Evolutionary conservation across 2,329 filamentous ascomycete species (phyloP), one percentile per base, ranked within the genome.

Genomic region (Fusarium cicatricum): DNA sequence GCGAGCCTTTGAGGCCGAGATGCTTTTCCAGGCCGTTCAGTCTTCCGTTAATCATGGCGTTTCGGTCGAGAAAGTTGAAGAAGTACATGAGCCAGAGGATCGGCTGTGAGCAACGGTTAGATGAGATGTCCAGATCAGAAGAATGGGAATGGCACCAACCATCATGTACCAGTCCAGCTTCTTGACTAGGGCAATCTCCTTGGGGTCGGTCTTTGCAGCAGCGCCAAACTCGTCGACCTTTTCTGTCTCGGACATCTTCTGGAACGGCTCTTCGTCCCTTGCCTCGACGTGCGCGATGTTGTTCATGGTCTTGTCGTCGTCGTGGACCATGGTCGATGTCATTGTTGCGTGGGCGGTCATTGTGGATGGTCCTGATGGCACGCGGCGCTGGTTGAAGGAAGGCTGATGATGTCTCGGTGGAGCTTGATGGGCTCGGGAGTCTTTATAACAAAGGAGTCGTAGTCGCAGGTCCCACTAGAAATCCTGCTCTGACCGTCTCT

Each of bases 11-110:
- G 39, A 87, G 71, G 4, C 75, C 71, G 2, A 87, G 70, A 29
- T 86, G 83, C 14, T 79, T 74, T 42, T 84, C 79, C 7, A 87
- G 71, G 3, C 81, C 80, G 57, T 84, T 80, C 10, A 87, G 70
- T 29, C 79, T 75, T 4, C 84, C 84, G 19, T 83, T 80, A 4
- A 84, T 84, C 60, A 86, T 85, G 55, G 85, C 82, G 46, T 83
- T 83, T 17, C 80, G 73, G 55, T 84, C 81, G 26, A 81, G 72
- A 37, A 74, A 75, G 50, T 75, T 75, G 34, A 76, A 62, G 36
- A 74, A 75, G 49, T 79, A 80, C 70, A 80, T 77, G 28, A 71
- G 41, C 60, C 73, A 75, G 5, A 75, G 66, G n/a, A 73, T 74
- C 0, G 73, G 72, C 66, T 73, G 1, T 2, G 12, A 5, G 2